These are phyloP conservation scores for Monilinia aucupariae DNA, from an alignment of 2,329 filamentous ascomycete species.

Conservation along the genomic window DNA sequence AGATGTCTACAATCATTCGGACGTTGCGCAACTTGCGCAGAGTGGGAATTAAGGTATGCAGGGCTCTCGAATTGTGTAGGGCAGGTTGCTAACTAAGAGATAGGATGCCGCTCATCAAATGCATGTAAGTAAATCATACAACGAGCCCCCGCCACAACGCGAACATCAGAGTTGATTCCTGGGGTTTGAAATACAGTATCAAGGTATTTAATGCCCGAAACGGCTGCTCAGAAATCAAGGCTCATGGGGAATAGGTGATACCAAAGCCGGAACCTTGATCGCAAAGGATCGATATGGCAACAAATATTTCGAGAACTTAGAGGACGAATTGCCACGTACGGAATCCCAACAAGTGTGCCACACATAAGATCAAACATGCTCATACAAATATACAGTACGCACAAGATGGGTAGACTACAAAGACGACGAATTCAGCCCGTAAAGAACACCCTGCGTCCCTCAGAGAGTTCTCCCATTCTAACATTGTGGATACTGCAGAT, in stretches of 20 bases:
- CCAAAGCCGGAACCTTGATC: constrained; percentile 84
- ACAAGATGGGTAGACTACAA: constrained; percentile 98
- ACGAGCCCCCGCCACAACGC: constrained; percentile 27
- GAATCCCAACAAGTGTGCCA: not conserved
- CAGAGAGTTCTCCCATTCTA: not conserved
- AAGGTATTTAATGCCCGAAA: constrained; percentile 26
- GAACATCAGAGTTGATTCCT: constrained; percentile 22
- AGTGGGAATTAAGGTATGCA: constrained; percentile 76
- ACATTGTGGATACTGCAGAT: constrained; percentile 39
- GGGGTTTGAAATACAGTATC: constrained; percentile 27
- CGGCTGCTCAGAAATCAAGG: constrained; percentile 1
- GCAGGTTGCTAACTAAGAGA: constrained; percentile 37
- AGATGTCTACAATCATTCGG: constrained; percentile 87
- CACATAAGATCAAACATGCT: constrained; percentile 13
- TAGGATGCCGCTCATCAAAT: constrained; percentile 90
- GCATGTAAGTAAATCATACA: constrained; percentile 59
- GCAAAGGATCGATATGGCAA: constrained; percentile 88
- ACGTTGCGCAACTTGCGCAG: constrained; percentile 82
- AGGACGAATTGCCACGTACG: constrained; percentile 84
- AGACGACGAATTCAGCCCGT: constrained; percentile 76
- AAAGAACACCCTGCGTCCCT: constrained; percentile 34
- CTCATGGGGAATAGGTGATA: constrained; percentile 64
- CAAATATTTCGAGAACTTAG: constrained; percentile 92
- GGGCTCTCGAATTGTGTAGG: not conserved
- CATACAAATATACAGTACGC: constrained; percentile 55